These are phyloP conservation scores for Fusarium lyarnte DNA, from an alignment of 2,329 filamentous ascomycete species.

Conservation along the genomic window DNA sequence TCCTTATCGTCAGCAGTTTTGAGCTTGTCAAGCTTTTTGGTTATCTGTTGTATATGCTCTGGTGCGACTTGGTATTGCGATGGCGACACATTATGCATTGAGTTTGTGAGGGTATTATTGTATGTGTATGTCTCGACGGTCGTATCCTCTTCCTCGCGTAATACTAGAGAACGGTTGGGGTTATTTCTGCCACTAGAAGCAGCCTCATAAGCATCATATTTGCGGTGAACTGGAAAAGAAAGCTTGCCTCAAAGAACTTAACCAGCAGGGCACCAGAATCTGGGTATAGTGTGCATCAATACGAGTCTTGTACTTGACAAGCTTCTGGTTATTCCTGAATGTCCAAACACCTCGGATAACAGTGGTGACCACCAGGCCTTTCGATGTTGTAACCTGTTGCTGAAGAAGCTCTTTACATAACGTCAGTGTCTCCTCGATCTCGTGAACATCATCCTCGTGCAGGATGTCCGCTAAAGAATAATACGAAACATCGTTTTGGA, in stretches of 20 bases:
- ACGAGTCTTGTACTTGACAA: slow-evolving; percentile 2
- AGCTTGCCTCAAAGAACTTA: neutral
- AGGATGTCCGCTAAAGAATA: neutral
- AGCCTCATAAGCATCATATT: neutral
- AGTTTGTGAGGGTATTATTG: neutral
- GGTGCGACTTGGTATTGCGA: neutral
- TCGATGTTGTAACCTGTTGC: neutral
- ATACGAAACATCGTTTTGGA: neutral
- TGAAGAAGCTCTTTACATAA: neutral
- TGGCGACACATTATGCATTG: neutral
- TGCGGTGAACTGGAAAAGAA: accelerated
- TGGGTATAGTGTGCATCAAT: slow-evolving; percentile 3
- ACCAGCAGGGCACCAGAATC: neutral
- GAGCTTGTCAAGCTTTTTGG: neutral
- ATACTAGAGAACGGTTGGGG: neutral
- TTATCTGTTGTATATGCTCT: neutral
- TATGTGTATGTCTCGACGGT: neutral
- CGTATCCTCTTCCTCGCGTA: neutral
- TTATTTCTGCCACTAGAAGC: neutral
- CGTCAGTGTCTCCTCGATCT: neutral
- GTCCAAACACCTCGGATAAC: slow-evolving; percentile 2
- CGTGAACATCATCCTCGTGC: neutral
- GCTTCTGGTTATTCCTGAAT: neutral
- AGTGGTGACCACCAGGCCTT: neutral
- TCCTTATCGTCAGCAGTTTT: neutral